These are phyloP conservation scores for Purshia tridentata DNA, from an alignment of 306 rosid genomes.

Conservation along the genomic window DNA sequence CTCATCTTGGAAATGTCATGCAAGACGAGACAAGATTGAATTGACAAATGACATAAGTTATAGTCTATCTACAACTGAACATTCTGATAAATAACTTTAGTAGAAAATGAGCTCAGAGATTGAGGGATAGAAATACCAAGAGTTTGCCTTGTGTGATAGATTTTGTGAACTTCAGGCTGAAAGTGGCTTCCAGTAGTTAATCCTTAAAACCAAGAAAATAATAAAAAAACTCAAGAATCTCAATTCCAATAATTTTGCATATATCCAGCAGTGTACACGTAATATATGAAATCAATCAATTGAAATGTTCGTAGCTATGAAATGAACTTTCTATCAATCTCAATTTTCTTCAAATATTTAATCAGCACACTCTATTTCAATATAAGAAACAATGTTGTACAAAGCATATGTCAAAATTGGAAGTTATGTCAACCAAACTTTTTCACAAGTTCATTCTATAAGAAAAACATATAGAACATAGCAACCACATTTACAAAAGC, in stretches of 20 bases:
- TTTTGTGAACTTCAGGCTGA: constrained; percentile 33
- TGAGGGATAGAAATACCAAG: constrained; percentile 29
- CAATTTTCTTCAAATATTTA: not conserved
- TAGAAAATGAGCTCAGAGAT: not conserved
- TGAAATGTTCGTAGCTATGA: not conserved
- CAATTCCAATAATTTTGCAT: not conserved
- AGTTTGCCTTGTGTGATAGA: constrained; percentile 26
- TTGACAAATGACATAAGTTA: not conserved
- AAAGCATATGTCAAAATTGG: not conserved
- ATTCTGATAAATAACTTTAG: not conserved
- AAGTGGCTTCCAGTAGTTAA: constrained; percentile 41
- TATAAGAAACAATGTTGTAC: not conserved
- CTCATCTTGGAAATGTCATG: not conserved
- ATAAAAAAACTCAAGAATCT: not conserved
- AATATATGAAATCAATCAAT: not conserved
- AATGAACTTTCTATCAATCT: not conserved
- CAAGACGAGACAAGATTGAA: constrained; percentile 12
- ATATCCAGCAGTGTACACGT: not conserved
- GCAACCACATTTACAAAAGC: not conserved
- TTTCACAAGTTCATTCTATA: not conserved
- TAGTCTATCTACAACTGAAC: not conserved
- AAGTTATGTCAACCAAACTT: not conserved
- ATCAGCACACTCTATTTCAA: not conserved
- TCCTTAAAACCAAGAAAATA: constrained; percentile 31
- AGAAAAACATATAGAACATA: not conserved